Percentiles rank a stretch among this genome's conserved stretches.
Conservation (phyloP, 2,329 filamentous ascomycete genomes). For the Hypoxylon sp. region DNA sequence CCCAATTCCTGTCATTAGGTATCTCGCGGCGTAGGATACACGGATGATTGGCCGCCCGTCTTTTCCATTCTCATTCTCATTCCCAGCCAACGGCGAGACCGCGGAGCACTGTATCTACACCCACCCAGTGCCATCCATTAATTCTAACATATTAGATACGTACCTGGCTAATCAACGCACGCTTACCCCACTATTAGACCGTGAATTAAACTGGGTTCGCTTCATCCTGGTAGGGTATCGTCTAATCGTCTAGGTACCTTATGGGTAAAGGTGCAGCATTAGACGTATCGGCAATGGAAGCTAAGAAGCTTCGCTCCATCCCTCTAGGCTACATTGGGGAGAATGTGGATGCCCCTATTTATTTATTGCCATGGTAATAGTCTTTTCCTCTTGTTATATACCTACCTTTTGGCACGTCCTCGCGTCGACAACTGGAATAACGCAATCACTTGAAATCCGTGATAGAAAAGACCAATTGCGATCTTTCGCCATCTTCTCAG, state of each 20-base stretch:
- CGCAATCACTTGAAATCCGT: constrained; percentile 10
- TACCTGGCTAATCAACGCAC: constrained; percentile 19
- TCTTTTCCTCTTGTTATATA: constrained; percentile 10
- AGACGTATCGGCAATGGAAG: constrained; percentile 24
- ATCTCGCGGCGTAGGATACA: constrained; percentile 2
- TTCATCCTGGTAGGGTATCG: constrained; percentile 22
- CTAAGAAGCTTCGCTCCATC: constrained; percentile 33
- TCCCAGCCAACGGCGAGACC: constrained; percentile 30
- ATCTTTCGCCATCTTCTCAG: constrained; percentile 20
- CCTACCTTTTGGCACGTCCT: constrained; percentile 1
- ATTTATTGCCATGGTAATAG: constrained; percentile 20
- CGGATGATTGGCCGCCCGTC: constrained; percentile 28
- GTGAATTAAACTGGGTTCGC: constrained; percentile 26
- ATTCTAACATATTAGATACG: constrained; percentile 7
- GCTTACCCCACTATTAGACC: constrained; percentile 21
- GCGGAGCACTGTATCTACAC: constrained; percentile 33
- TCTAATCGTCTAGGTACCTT: constrained; percentile 19
- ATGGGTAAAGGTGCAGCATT: constrained; percentile 16
- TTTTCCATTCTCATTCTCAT: constrained; percentile 25
- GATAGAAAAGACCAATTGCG: constrained; percentile 10
- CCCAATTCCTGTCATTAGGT: constrained; percentile 3
- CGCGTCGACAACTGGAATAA: constrained; percentile 18
- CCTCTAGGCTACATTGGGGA: constrained; percentile 22
- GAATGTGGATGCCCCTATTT: constrained; percentile 19
- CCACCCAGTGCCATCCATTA: constrained; percentile 17